Base-by-base conservation (phyloP, 331 rosid species). In the Quercus tomentella region DNA sequence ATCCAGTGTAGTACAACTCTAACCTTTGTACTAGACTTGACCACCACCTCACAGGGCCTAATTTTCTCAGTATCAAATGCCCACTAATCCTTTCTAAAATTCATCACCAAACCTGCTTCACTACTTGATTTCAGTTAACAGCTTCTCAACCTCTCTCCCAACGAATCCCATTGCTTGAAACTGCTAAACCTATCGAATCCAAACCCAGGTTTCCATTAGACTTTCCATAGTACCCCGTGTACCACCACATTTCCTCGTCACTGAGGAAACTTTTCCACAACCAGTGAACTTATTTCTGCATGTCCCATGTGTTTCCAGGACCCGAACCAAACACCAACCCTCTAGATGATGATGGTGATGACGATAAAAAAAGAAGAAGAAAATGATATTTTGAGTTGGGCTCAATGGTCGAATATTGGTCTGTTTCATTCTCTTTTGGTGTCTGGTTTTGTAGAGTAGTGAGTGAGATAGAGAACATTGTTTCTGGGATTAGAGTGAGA, bases 211-310 rank as follows among this genome's bases (percentile, higher is more conserved):
- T 56, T 30, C 86, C 86, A 20, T 60, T 84, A 4, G 91, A 77
- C 77, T 81, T 87, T 3, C 97, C 98, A 75, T 86, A 82, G 57
- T 89, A 90, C 97, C 98, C 90, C 95, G 89, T 91, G 86, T 88
- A 87, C 98, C 97, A 93, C 70, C 95, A 86, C 84, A 91, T 95
- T 82, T 89, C 95, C 76, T 91, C 92, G 25, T 93, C 98, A n/a
- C 91, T 82, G 14, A 86, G 89, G 70, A 91, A 91, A 91, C 86
- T 95, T 82, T 82, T 91, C 91, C 82, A 91, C 93, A 15, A 93
- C 92, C 1, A 93, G 97, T 2, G 91, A 85, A 45, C 97, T 95
- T 45, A 93, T 67, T 21, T 90, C 98, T 6, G 83, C 90, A 76
- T 54, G 49, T 91, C 97, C 97, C 97, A 89, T 10, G 94, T 83